These are phyloP conservation scores for Heritiera littoralis DNA, from an alignment of 345 rosid genomes.

Conservation along the genomic window DNA sequence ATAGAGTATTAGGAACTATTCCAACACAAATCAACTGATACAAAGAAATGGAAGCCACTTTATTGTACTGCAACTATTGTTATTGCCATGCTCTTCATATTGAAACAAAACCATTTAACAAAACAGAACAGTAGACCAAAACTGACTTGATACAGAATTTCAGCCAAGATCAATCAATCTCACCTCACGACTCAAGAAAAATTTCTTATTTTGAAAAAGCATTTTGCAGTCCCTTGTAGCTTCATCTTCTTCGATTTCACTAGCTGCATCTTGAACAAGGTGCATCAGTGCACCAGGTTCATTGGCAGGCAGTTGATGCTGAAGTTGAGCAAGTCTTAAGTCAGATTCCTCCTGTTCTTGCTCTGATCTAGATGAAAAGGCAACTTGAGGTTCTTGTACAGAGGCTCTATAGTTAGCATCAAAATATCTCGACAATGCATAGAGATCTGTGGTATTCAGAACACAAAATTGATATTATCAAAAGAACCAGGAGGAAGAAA, in stretches of 20 bases:
- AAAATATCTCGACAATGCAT: conserved; percentile 82
- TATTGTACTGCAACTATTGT: not conserved
- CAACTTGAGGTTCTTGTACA: conserved; percentile 37
- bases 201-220: conserved; percentile 67
- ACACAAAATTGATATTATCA: not conserved
- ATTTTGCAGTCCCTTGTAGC: conserved; percentile 77
- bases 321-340: conserved; percentile 91
- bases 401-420: conserved; percentile 56
- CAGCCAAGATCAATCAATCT: conserved; percentile 15
- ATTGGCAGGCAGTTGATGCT: conserved; percentile 87
- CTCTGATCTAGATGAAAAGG: conserved; percentile 44
- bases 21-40: not conserved
- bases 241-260: conserved; percentile 84
- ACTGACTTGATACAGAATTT: not conserved
- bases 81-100: not conserved
- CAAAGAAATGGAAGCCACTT: not conserved
- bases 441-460: conserved; percentile 63
- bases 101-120: not conserved
- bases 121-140: conserved; percentile 5
- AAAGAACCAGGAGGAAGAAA: not conserved
- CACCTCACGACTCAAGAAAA: conserved; percentile 98
- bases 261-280: conserved; percentile 60
- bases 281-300: conserved; percentile 96
- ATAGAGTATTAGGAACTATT: not conserved
- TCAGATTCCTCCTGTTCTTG: conserved; percentile 57